These are phyloP conservation scores for Umbilicaria muhlenbergii DNA, from an alignment of 495 filamentous ascomycete genomes.

Conservation along the genomic window DNA sequence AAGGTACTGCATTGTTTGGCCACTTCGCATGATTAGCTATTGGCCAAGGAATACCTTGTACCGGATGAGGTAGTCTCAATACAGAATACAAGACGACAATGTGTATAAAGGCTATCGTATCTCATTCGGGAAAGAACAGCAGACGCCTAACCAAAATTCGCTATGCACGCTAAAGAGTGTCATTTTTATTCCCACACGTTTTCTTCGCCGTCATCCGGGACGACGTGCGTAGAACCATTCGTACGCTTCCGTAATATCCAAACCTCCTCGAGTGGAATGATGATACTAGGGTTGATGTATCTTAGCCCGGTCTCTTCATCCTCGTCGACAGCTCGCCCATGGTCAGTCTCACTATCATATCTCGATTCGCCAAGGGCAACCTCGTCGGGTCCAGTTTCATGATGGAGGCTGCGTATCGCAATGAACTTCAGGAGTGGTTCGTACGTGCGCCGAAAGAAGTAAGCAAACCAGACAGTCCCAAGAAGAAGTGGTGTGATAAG, in stretches of 20 bases:
- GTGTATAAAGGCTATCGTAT: too few relatives aligned
- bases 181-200: conserved; percentile 34
- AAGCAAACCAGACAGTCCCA: conserved; percentile 72
- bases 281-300: conserved; percentile 65
- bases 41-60: too few relatives aligned
- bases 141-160: too few relatives aligned
- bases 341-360: conserved; percentile 20
- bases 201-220: conserved; percentile 23
- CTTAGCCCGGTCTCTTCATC: conserved; percentile 43
- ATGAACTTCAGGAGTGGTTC: conserved; percentile 84
- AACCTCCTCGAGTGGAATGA: conserved; percentile 37
- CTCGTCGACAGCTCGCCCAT: conserved; percentile 40
- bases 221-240: conserved; percentile 16
- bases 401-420: conserved; percentile 67
- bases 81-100: too few relatives aligned
- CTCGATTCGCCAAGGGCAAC: conserved; percentile 23
- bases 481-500: conserved; percentile 62
- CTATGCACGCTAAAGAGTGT: not conserved
- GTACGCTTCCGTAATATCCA: conserved; percentile 11
- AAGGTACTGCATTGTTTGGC: conserved; percentile 4
- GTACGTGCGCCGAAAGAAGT: conserved; percentile 57
- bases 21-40: not conserved
- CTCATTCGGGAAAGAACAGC: too few relatives aligned
- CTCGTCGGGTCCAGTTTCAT: conserved; percentile 29
- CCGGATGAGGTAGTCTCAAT: too few relatives aligned